Conservation (phyloP, 345 rosid genomes). For the Acer campestre region DNA sequence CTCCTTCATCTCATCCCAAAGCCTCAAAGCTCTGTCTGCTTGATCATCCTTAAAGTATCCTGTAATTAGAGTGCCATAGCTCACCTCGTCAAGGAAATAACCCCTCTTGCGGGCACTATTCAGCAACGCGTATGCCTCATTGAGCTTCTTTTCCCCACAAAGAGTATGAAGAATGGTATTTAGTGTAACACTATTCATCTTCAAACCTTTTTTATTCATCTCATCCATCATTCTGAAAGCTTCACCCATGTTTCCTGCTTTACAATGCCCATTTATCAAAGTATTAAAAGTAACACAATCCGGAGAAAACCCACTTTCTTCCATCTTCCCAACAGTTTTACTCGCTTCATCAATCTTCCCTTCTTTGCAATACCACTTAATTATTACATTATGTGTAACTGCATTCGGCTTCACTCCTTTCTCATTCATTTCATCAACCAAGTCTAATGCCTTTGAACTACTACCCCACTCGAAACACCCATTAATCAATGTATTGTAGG, state of each 20-base stretch:
- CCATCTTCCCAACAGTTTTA: constrained; percentile 49
- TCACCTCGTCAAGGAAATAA: constrained; percentile 74
- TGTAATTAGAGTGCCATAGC: constrained; percentile 70
- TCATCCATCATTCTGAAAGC: constrained; percentile 71
- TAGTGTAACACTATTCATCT: constrained; percentile 69
- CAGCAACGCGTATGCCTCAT: constrained; percentile 59
- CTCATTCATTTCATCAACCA: constrained; percentile 65
- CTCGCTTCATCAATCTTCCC: constrained; percentile 69
- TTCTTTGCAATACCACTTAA: constrained; percentile 77
- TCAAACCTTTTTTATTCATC: constrained; percentile 72
- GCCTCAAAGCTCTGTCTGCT: constrained; percentile 48
- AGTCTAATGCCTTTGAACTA: constrained; percentile 48
- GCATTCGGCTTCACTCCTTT: constrained; percentile 60
- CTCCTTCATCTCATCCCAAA: constrained; percentile 88
- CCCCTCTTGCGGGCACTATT: constrained; percentile 59
- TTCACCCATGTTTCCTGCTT: constrained; percentile 57
- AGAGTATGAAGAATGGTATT: constrained; percentile 68
- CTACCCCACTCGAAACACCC: constrained; percentile 60
- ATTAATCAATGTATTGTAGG: constrained; percentile 76
- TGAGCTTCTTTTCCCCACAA: constrained; percentile 60
- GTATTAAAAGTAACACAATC: constrained; percentile 75
- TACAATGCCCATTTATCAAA: constrained; percentile 61
- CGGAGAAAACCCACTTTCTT: constrained; percentile 56
- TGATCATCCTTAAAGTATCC: constrained; percentile 67
- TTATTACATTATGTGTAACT: constrained; percentile 60